Evolutionary conservation across 495 filamentous ascomycete species (phyloP).

Genomic region (Parathielavia appendiculata): DNA sequence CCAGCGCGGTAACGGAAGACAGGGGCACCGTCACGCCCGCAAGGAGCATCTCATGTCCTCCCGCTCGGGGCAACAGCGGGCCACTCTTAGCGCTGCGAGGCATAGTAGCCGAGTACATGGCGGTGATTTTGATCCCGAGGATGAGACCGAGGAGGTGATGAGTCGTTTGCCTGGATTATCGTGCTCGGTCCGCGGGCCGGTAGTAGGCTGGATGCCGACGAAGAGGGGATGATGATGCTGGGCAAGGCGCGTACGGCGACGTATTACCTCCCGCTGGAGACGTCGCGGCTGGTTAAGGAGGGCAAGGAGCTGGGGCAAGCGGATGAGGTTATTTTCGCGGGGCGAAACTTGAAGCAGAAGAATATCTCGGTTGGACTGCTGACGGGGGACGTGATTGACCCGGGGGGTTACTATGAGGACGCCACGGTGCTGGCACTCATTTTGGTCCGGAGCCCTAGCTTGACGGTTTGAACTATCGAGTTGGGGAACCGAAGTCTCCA

Average conservation of each 20-base stretch:
- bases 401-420: conserved; percentile 21
- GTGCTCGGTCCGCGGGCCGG: conserved; percentile 17
- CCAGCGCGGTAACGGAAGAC: no score
- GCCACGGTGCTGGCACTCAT: conserved; percentile 28
- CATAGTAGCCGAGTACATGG: no score
- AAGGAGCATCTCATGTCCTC: no score
- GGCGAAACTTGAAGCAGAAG: conserved; percentile 22
- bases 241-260: conserved; percentile 30
- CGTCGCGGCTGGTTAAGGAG: conserved; percentile 13
- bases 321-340: conserved; percentile 21
- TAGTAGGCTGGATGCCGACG: background rate
- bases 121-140: conserved; percentile 10
- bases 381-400: conserved; percentile 23
- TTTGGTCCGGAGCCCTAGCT: conserved; percentile 19
- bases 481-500: no score
- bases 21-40: no score
- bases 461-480: conserved; percentile 9
- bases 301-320: conserved; percentile 27
- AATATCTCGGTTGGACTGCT: conserved; percentile 27
- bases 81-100: no score
- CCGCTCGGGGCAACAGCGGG: no score
- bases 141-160: conserved; percentile 3
- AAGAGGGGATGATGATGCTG: background rate
- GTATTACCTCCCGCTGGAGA: conserved; percentile 26
- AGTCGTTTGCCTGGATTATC: conserved; percentile 31